Conservation (phyloP, 495 filamentous ascomycete species). For the Acidiella bohemica region DNA sequence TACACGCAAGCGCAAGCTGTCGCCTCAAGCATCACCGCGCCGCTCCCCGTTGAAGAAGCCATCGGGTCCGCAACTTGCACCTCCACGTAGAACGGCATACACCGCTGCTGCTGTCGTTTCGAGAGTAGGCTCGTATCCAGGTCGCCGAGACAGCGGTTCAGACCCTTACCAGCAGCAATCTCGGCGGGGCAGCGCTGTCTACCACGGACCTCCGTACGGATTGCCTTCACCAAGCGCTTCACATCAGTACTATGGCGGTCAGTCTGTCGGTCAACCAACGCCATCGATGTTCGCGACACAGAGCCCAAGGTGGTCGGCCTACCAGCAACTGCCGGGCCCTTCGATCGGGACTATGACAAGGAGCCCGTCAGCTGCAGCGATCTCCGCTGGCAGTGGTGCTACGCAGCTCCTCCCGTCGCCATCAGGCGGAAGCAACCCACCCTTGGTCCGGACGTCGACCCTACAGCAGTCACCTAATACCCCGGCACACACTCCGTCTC, state of each 20-base stretch:
- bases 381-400: constrained; percentile 24
- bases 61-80: constrained; percentile 31
- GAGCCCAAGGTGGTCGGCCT: constrained; percentile 13
- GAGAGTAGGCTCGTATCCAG: too few relatives aligned
- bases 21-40: constrained; percentile 34
- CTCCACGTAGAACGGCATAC: constrained; percentile 28
- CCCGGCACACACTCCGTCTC: constrained; percentile 28
- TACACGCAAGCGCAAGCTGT: constrained; percentile 42
- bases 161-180: constrained; percentile 18
- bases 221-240: constrained; percentile 5
- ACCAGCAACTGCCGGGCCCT: too few relatives aligned
- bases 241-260: constrained; percentile 13
- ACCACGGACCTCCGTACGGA: constrained; percentile 1
- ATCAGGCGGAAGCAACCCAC: constrained; percentile 41
- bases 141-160: constrained; percentile 17
- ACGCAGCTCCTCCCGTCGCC: constrained; percentile 33
- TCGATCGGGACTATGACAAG: constrained; percentile 25
- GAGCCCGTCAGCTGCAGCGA: constrained; percentile 26
- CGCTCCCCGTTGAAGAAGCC: constrained; percentile 35
- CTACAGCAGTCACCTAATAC: constrained; percentile 44
- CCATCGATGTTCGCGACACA: constrained; percentile 8
- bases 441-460: constrained; percentile 74
- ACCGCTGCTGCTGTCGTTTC: too few relatives aligned
- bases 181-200: constrained; percentile 21
- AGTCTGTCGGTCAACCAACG: constrained; percentile 4